Evolutionary conservation across 441 rosid genomes (phyloP), one percentile per base, ranked within the genome.

Genomic region (Populus hybrid): DNA sequence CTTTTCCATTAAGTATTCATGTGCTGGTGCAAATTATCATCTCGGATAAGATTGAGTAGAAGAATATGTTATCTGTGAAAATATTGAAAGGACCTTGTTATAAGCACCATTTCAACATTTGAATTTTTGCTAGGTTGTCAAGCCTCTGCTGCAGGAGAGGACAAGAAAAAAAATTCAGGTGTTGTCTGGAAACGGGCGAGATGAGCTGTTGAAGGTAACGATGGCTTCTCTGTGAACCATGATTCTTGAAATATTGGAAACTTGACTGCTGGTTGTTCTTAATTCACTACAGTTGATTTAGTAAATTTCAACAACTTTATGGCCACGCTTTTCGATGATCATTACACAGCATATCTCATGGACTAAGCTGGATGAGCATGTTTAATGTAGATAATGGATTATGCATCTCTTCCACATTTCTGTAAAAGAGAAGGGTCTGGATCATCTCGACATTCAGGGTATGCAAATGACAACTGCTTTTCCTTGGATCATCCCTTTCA

Each of bases 111-210:
- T 40, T 59, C 45, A 23, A 80, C 56, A 26, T 31, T 75, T 29
- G 20, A 33, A 24, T 9, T 78, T 67, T 82, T 61, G 38, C 77
- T 84, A 93, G 99, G 95, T 93, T 61, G 99, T 95, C 77, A 92
- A 92, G 87, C 98, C 98, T 45, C 90, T 94, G 59, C 80, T 95
- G 83, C 99, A 94, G 86, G 98, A 95, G 82, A 90, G 99, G 81
- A 95, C 99, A 7, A 89, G 92, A 82, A 82, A 83, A 85, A 95
- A 94, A 73, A 45, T 94, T 83, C 91, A 89, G 85, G 95, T 95
- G 72, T 84, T 95, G 86, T 77, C 87, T 18, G 98, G 98, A 68
- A 83, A 80, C 6, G n/a, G 98, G n/a, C 82, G 82, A 74, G 95
- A 95, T 73, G 99, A 95, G 80, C 81, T 95, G 66, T 79, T 90